Percentiles rank a stretch among this genome's conserved stretches.
Evolutionary conservation across 2,329 filamentous ascomycete species (phyloP).

Genomic region (Blastomyces emzantsi): DNA sequence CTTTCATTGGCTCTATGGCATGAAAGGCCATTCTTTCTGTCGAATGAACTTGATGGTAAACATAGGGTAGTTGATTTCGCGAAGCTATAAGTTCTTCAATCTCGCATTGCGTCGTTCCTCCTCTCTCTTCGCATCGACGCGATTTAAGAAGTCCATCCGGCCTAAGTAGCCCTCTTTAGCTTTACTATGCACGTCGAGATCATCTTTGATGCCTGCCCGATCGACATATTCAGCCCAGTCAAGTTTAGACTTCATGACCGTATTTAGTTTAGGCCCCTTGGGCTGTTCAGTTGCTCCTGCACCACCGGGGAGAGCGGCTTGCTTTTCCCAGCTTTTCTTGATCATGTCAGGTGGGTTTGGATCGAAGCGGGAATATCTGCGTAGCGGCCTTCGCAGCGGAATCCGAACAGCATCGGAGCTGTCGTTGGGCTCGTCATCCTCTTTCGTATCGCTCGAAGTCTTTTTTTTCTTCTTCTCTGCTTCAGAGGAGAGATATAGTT

Average conservation of each 20-base stretch:
- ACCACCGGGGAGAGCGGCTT: conserved; percentile 22
- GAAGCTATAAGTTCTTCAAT: conserved; percentile 27
- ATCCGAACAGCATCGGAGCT: conserved; percentile 16
- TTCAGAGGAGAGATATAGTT: conserved; percentile 40
- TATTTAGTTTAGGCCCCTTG: conserved; percentile 53
- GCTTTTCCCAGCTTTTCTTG: conserved; percentile 38
- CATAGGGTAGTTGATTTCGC: not conserved
- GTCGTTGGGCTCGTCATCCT: conserved; percentile 10
- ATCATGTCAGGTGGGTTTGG: conserved; percentile 37
- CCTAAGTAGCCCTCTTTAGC: conserved; percentile 54
- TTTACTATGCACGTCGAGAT: conserved; percentile 52
- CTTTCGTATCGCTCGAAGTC: conserved; percentile 15
- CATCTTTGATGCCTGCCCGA: conserved; percentile 51
- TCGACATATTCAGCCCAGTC: conserved; percentile 59
- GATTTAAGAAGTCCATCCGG: conserved; percentile 54
- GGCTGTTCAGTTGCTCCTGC: conserved; percentile 21
- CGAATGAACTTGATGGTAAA: not conserved
- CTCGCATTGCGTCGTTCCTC: conserved; percentile 47
- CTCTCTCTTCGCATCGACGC: conserved; percentile 48
- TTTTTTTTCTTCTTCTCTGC: conserved; percentile 31
- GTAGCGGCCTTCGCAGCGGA: conserved; percentile 32
- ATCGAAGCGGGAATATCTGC: conserved; percentile 39
- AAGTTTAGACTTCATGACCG: conserved; percentile 56
- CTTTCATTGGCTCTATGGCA: not conserved
- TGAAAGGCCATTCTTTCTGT: not conserved